Conservation (phyloP, 1,139 yeast species). For the Pichia sp. region DNA sequence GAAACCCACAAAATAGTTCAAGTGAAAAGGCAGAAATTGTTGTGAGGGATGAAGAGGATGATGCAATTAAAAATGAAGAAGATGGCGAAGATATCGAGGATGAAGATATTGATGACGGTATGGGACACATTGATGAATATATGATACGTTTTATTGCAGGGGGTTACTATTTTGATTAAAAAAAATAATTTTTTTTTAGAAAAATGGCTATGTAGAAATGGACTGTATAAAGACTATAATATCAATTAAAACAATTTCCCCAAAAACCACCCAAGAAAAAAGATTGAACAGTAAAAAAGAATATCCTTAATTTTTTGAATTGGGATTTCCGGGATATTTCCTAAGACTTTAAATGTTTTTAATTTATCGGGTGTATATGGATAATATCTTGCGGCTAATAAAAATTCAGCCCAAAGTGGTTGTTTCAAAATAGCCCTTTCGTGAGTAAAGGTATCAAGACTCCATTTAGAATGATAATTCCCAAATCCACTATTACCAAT, state of each 20-base stretch:
- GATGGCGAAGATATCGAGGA: conserved; percentile 9
- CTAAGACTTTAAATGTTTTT: conserved; percentile 30
- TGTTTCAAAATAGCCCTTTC: conserved; percentile 65
- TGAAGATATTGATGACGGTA: conserved; percentile 64
- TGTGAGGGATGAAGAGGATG: too few species aligned
- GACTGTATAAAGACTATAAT: neutral
- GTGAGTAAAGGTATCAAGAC: conserved; percentile 72
- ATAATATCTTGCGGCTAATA: conserved; percentile 60
- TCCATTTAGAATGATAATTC: conserved; percentile 71
- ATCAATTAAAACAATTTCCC: conserved; percentile 5
- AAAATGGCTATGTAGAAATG: conserved; percentile 16
- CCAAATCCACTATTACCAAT: conserved; percentile 79
- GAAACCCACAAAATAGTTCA: too few species aligned
- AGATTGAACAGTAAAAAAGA: conserved; percentile 24
- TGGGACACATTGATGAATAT: conserved; percentile 92
- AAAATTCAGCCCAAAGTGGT: conserved; percentile 58
- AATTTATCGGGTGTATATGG: conserved; percentile 46
- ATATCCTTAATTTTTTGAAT: conserved; percentile 26
- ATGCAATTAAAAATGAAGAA: neutral
- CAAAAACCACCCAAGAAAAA: conserved; percentile 28
- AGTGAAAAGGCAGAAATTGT: too few species aligned
- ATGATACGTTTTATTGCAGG: conserved; percentile 88
- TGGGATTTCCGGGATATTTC: conserved; percentile 25
- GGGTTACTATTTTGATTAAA: conserved; percentile 54
- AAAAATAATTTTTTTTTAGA: neutral